These are phyloP conservation scores for Umbilicus rupestris DNA, from an alignment of 164 flowering plant species.

Conservation along the genomic window DNA sequence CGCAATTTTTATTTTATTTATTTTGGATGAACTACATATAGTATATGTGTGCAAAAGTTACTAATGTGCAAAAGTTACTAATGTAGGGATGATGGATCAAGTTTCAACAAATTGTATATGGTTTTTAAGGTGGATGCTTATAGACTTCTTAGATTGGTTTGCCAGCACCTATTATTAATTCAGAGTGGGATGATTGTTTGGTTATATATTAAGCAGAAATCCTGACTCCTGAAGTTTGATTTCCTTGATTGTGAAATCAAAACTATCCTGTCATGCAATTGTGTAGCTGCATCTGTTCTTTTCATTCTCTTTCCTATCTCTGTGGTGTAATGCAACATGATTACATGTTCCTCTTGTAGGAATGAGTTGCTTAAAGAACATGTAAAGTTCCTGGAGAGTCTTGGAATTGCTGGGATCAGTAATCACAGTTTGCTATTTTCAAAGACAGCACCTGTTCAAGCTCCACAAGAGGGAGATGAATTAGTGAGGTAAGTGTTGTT, in stretches of 20 bases:
- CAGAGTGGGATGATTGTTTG: no score
- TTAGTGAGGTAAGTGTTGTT: conserved; percentile 28
- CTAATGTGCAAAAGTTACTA: no score
- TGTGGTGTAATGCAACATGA: background rate
- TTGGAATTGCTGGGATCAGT: conserved; percentile 89
- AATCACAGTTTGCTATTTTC: conserved; percentile 90
- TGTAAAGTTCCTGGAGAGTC: conserved; percentile 54
- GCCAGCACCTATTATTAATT: no score
- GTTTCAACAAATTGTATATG: no score
- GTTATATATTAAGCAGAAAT: no score
- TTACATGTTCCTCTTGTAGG: conserved; percentile 26
- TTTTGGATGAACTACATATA: no score
- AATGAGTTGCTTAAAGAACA: conserved; percentile 49
- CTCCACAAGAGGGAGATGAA: conserved; percentile 38
- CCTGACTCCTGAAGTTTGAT: no score
- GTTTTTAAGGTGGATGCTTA: no score
- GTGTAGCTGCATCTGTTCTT: background rate
- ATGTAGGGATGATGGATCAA: no score
- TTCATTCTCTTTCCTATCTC: background rate
- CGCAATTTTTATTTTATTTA: no score
- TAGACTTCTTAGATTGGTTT: no score
- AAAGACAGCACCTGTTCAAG: conserved; percentile 59
- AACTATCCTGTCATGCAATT: background rate
- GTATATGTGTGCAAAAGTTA: no score
- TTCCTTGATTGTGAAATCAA: background rate